Evolutionary conservation across 2,329 filamentous ascomycete species (phyloP).

Genomic region (Lizonia empirigonia): DNA sequence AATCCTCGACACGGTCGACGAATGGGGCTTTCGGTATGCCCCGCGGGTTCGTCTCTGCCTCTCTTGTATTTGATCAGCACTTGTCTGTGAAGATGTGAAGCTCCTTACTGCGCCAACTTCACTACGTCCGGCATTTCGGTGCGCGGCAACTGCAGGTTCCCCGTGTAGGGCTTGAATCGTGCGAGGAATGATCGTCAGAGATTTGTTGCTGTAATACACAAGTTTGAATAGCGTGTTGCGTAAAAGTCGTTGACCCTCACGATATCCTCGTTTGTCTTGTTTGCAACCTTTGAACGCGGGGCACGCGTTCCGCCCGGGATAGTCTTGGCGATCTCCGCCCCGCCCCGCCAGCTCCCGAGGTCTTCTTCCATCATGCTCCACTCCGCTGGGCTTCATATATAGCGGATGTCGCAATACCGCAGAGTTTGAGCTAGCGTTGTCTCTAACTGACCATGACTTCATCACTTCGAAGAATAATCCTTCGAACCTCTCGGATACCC

Average conservation of each 20-base stretch:
- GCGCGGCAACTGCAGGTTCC: not conserved
- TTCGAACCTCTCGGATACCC: not conserved
- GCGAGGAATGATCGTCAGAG: not conserved
- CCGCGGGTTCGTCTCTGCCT: conserved; percentile 70
- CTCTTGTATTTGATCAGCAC: not conserved
- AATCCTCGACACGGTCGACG: conserved; percentile 87
- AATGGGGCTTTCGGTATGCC: conserved; percentile 85
- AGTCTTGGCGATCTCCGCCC: not conserved
- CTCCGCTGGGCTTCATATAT: not conserved
- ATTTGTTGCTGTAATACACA: not conserved
- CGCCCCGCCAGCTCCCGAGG: too few species aligned
- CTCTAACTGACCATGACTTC: conserved; percentile 2
- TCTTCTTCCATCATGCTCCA: not conserved
- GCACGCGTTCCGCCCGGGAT: conserved; percentile 21
- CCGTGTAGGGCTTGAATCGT: not conserved
- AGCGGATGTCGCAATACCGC: not conserved
- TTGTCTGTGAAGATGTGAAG: not conserved
- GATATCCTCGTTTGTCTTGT: conserved; percentile 14
- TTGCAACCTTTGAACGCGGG: conserved; percentile 1
- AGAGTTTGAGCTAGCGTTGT: not conserved
- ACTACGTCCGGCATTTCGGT: conserved; percentile 15
- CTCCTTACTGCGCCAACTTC: conserved; percentile 19
- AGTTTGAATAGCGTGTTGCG: not conserved
- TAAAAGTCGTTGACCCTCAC: conserved; percentile 3
- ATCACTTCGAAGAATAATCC: not conserved